Evolutionary conservation across 208 protist genomes (phyloP), one percentile per base, ranked within the genome.

Genomic region (Wallacemonas sp.): DNA sequence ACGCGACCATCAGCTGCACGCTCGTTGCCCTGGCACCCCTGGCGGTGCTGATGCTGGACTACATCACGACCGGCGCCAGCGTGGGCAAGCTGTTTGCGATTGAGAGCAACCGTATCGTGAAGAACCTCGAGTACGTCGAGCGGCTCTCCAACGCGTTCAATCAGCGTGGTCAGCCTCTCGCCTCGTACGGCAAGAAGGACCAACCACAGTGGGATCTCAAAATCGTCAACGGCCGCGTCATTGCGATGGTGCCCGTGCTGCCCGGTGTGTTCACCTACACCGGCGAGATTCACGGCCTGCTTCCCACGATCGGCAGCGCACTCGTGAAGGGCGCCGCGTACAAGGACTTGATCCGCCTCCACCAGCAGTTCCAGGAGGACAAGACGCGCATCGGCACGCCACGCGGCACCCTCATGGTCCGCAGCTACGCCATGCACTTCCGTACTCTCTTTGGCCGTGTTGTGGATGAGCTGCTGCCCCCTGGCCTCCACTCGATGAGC

Each of bases 1-100:
- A 39, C 34, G 88, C 75, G 8, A 76, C 70, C 11, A 83, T 95
- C 54, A 46, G 38, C 39, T 68, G 91, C 55, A 68, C 92, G 32
- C 78, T 96, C 17, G 74, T 89, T 24, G 87, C 93, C 0, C 68
- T 96, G 9, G 76, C 85, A 0, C 80, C 87, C 9, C 81, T 97
- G 39, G 93, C 85, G 39, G 83, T 95, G 57, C 70, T 95, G 30
- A 85, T 88, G 75, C 78, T 97, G 21, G 89, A 96, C 78, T 83
- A 89, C 66, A 81, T 97, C 60, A 47, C 34, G 5, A 74, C 83
- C 24, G 91, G 90, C 17, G 74, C 89, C 21, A 76, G 73, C 56
- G 78, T 96, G 34, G 93, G 93, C 38, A 97, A 97, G 68, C 80
- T 97, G 32, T 96, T 97, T 65, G 90, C 89, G 2, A n/a, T 67